Conservation (phyloP, 768 basidiomycete species). For the Trametes elegans region DNA sequence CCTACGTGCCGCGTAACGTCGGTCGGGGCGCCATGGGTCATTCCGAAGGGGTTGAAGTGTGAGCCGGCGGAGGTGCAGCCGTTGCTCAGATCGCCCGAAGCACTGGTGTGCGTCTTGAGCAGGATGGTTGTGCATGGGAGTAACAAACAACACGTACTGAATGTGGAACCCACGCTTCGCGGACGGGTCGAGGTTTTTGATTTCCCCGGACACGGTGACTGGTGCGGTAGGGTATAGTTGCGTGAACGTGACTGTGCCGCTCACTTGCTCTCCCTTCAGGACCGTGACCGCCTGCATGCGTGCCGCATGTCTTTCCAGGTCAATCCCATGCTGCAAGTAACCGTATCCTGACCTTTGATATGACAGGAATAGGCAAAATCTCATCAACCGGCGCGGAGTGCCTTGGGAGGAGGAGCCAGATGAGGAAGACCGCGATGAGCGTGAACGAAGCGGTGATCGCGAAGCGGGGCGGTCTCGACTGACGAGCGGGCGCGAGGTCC, state of each 20-base stretch:
- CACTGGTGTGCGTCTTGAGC: neutral
- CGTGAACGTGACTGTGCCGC: slow-evolving; percentile 64
- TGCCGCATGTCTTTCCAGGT: neutral
- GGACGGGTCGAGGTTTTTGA: slow-evolving; percentile 57
- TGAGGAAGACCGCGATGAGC: slow-evolving; percentile 21
- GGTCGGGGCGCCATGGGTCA: slow-evolving; percentile 62
- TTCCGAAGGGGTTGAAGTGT: slow-evolving; percentile 74
- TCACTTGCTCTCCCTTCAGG: slow-evolving; percentile 60
- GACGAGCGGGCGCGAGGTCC: slow-evolving; percentile 11
- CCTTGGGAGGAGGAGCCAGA: slow-evolving; percentile 22
- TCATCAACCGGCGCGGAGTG: neutral
- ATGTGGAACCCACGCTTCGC: slow-evolving; percentile 75
- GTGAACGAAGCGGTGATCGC: slow-evolving; percentile 21
- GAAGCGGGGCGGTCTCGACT: slow-evolving; percentile 20
- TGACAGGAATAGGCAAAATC: slow-evolving; percentile 10
- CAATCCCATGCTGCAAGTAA: too few relatives aligned
- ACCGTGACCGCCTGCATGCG: slow-evolving; percentile 52
- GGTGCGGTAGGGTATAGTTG: slow-evolving; percentile 49
- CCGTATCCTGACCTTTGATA: slow-evolving; percentile 15
- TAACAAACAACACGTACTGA: slow-evolving; percentile 49
- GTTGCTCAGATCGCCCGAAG: slow-evolving; percentile 59
- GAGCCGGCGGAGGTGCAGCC: slow-evolving; percentile 69
- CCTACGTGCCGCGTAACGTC: slow-evolving; percentile 66
- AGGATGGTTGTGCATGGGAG: neutral
- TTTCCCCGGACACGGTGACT: slow-evolving; percentile 60